Evolutionary conservation across 306 rosid species (phyloP), one percentile per base, ranked within the genome.

Genomic region (Canavalia gladiata): DNA sequence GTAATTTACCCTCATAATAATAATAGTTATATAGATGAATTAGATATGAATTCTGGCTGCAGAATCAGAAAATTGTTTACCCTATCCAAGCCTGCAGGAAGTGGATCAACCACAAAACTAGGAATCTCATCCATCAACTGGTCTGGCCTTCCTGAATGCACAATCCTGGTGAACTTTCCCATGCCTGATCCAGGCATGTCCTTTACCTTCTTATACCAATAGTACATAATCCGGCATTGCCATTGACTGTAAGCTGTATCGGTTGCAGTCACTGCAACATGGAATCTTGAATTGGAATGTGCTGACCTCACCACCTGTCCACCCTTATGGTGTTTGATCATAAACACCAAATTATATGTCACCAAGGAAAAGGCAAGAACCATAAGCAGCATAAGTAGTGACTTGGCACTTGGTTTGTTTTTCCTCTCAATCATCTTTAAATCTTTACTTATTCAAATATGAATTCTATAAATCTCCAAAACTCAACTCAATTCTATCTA

Each of bases 201-300:
- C 85, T 87, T 90, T 59, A 88, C 76, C 85, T 86, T 90, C 72
- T 88, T 84, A 72, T 92, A 92, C 97, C 91, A 92, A 55, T 90
- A 90, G 76, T 90, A 92, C 97, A 90, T 92, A 39, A 92, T 90
- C 83, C 97, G 84, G 68, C 91, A 90, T 82, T 92, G 94, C 94
- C 97, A 92, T 78, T 90, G 94, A 77, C 92, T 90, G 54, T 92
- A 90, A 67, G 89, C 81, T 74, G 91, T 81, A 88, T 88, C 92
- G 30, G 94, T 88, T 33, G 97, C 90, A 1, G 97, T 92, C 72
- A 92, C 77, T 4, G 89, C 94, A 41, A 92, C 97, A 70, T 90
- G 97, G 62, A 65, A 92, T 57, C 87, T 87, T 8, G 65, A 30
- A 55, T 75, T 75, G 8, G 76, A 76, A 18, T 75, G 54, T 76